A percentile compares a stretch with the other conserved stretches of the same genome.
phyloP scores from a whole-genome alignment of 495 filamentous ascomycete species.

The Penicillium lividum region DNA sequence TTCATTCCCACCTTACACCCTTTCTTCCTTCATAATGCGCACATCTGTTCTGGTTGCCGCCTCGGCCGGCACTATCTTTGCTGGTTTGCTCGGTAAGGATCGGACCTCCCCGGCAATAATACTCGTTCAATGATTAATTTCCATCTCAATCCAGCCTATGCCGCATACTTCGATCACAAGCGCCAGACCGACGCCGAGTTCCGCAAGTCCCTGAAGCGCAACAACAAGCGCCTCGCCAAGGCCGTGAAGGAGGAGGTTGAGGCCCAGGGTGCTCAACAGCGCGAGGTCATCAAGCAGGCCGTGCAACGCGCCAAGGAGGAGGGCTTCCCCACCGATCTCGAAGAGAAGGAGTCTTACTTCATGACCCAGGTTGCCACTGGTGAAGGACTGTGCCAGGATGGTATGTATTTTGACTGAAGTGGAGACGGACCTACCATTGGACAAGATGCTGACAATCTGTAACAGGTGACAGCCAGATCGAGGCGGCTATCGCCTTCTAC shows the following conservation, averaged over 20 bases:
- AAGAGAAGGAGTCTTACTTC: constrained; percentile 92
- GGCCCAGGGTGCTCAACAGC: constrained; percentile 65
- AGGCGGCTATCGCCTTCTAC: constrained; percentile 94
- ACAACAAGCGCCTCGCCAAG: constrained; percentile 73
- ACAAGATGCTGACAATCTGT: constrained; percentile 6
- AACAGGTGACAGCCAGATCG: constrained; percentile 69
- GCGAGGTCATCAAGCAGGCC: constrained; percentile 65
- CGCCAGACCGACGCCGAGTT: constrained; percentile 85
- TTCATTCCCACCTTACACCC: constrained; percentile 15
- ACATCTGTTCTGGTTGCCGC: constrained; percentile 73
- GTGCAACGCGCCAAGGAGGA: constrained; percentile 81
- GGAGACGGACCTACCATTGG: background rate
- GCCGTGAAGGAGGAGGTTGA: constrained; percentile 76
- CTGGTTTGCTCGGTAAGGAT: constrained; percentile 71
- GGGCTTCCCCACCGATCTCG: constrained; percentile 85
- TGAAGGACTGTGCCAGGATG: constrained; percentile 71
- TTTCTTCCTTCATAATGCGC: constrained; percentile 47
- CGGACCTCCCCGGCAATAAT: constrained; percentile 6
- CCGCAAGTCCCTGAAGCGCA: constrained; percentile 78
- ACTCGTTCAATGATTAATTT: background rate
- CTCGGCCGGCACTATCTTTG: constrained; percentile 69
- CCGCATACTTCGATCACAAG: constrained; percentile 93
- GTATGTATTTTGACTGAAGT: constrained; percentile 40
- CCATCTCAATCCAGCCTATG: constrained; percentile 56
- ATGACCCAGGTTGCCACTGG: constrained; percentile 90